Percentiles rank a stretch among this genome's conserved stretches.
Conservation (phyloP, 345 rosid genomes). For the Aquilaria yunnanensis region DNA sequence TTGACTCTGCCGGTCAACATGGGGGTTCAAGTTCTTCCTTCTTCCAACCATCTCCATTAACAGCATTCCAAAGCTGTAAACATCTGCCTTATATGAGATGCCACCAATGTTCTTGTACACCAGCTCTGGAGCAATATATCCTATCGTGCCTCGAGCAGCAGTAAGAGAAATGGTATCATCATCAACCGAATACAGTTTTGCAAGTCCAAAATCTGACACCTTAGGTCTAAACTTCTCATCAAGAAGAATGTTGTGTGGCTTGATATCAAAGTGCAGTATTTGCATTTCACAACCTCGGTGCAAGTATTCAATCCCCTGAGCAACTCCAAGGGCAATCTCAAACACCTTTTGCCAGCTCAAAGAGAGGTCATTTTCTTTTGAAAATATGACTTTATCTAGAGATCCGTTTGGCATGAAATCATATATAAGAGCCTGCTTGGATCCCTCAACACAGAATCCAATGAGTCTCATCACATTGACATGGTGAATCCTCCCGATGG, state of each 20-base stretch:
- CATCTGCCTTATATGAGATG: no score
- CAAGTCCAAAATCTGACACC: conserved; percentile 11
- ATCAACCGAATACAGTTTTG: conserved; percentile 3
- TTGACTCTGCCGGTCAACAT: neutral
- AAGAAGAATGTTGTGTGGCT: conserved; percentile 16
- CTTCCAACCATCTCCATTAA: no score
- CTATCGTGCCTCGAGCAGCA: conserved; percentile 15
- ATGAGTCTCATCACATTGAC: conserved; percentile 21
- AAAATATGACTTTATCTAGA: conserved; percentile 22
- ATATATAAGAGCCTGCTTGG: conserved; percentile 14
- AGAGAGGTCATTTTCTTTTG: neutral
- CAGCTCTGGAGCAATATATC: conserved; percentile 13
- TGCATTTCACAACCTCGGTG: conserved; percentile 16
- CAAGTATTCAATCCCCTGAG: conserved; percentile 16
- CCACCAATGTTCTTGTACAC: no score
- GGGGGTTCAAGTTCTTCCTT: no score
- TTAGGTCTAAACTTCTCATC: neutral
- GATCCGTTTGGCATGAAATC: conserved; percentile 18
- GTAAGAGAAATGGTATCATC: conserved; percentile 7
- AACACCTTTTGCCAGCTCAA: conserved; percentile 18
- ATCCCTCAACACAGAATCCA: conserved; percentile 21
- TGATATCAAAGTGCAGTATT: conserved; percentile 17
- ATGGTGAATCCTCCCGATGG: conserved; percentile 27
- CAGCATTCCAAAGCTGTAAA: no score
- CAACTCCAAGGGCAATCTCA: conserved; percentile 11